Evolutionary conservation across 2,329 filamentous ascomycete species (phyloP), one percentile per base, ranked within the genome.

Genomic region (Hymenoscyphus albidus): DNA sequence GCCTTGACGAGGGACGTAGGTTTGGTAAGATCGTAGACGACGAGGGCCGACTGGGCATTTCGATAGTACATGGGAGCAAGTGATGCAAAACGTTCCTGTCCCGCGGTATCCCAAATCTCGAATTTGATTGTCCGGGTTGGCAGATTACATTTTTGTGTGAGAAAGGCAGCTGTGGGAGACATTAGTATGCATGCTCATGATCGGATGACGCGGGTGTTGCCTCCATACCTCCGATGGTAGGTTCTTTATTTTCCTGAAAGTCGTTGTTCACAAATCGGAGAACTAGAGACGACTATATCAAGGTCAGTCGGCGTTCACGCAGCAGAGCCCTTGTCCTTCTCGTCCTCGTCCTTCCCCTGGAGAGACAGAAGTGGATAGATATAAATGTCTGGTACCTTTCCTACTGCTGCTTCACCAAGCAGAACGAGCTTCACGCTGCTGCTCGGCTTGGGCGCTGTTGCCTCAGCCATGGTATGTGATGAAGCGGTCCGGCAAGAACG

Each of bases 391-490:
- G 14, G 51, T 82, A 97, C 95, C 90, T 99, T 99, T 86, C 95
- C 95, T 64, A 99, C 95, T 67, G 95, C 95, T 69, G 95, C 95
- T 82, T 99, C 95, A 72, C 95, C 95, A 65, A 99, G 88, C 76
- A 99, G 86, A 70, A 99, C 95, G 72, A 99, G 90, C 89, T 99
- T 99, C 78, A 99, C 95, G 82, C 95, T 99, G 88, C 93, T 98
- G 84, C 93, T 98, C 68, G 95, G 95, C 83, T 98, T 99, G 67
- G 92, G 90, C 73, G 88, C 83, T 72, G 85, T 86, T 76, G 87
- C 82, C 77, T 93, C 90, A 76, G 89, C 87, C 91, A 93, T 94
- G 63, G 71, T 69, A 61, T 51, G 59, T 62, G 27, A 31, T 22
- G 44, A 35, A 14, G 62, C 27, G 48, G 58, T 65, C 59, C 63